Conservation (phyloP, 1,139 yeast genomes). For the Taphrina confusa region DNA sequence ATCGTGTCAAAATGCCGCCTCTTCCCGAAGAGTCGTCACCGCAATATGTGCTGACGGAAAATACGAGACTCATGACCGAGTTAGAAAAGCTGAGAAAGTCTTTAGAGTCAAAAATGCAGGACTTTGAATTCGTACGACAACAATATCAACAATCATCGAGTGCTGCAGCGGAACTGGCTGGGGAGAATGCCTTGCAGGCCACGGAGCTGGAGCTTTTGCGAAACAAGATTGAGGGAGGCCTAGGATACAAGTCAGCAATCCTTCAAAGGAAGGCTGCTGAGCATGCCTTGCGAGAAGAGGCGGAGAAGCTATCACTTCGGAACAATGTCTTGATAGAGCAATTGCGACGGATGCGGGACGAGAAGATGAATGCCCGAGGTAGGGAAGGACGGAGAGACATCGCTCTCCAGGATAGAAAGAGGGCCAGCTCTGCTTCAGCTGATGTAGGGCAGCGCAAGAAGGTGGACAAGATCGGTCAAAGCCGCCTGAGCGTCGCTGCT, state of each 20-base stretch:
- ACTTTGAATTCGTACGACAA: constrained; percentile 32
- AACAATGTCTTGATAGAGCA: constrained; percentile 30
- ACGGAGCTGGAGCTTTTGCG: not conserved
- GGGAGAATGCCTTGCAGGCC: constrained; percentile 1
- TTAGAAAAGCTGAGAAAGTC: constrained; percentile 12
- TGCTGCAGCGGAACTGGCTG: constrained; percentile 27
- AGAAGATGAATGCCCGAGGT: constrained; percentile 10
- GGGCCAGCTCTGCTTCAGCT: constrained; percentile 27
- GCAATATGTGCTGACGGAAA: constrained; percentile 10
- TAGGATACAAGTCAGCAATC: constrained; percentile 20
- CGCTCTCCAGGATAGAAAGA: constrained; percentile 7
- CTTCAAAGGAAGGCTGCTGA: not conserved
- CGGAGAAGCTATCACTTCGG: constrained; percentile 12
- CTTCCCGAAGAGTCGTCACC: constrained; percentile 31
- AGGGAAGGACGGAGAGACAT: constrained; percentile 17
- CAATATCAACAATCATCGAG: constrained; percentile 30
- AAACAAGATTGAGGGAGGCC: constrained; percentile 10
- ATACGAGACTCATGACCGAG: constrained; percentile 23
- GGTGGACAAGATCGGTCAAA: constrained; percentile 26
- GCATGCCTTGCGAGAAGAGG: constrained; percentile 15
- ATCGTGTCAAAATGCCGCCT: constrained; percentile 22
- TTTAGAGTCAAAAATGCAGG: constrained; percentile 23
- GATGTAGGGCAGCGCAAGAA: constrained; percentile 23
- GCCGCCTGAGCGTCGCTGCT: constrained; percentile 26
- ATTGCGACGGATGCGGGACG: constrained; percentile 27